Percentiles rank a stretch among this genome's conserved stretches.
Conservation (phyloP, 164 flowering plant genomes). For the Vitis riparia region DNA sequence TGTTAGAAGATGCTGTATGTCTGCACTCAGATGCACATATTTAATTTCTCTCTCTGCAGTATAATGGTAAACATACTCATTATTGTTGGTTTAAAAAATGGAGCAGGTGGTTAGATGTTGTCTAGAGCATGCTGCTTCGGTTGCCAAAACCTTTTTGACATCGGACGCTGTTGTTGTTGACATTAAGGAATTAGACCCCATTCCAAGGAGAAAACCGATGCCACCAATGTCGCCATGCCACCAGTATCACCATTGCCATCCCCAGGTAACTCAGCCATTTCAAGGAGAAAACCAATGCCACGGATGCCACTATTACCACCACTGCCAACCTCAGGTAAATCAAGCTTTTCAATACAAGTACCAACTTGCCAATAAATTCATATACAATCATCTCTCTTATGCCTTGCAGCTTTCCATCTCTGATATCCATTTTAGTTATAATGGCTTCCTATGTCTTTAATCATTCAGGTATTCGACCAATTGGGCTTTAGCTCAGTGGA, state of each 20-base stretch:
- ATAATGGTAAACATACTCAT: neutral
- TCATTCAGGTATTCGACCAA: constrained; percentile 20
- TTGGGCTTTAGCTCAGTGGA: constrained; percentile 4
- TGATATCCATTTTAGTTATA: neutral
- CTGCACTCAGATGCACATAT: neutral
- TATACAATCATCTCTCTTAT: neutral
- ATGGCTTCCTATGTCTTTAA: neutral
- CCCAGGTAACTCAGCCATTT: neutral
- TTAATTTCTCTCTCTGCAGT: too few species aligned
- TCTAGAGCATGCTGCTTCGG: constrained; percentile 79
- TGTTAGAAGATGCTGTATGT: neutral
- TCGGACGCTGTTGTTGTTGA: constrained; percentile 71
- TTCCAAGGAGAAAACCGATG: constrained; percentile 32
- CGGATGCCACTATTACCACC: too few species aligned
- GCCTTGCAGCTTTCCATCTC: neutral
- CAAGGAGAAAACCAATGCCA: constrained; percentile 11
- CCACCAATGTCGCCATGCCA: constrained; percentile 13
- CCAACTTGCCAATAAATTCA: neutral
- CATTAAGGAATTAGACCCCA: constrained; percentile 36
- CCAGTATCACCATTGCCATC: neutral
- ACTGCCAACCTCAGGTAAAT: constrained; percentile 11
- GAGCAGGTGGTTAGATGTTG: constrained; percentile 83
- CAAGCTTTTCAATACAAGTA: neutral
- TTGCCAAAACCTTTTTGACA: constrained; percentile 69
- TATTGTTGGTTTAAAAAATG: neutral